Evolutionary conservation across 768 basidiomycete species (phyloP).

Genomic region (Russula brevipes): DNA sequence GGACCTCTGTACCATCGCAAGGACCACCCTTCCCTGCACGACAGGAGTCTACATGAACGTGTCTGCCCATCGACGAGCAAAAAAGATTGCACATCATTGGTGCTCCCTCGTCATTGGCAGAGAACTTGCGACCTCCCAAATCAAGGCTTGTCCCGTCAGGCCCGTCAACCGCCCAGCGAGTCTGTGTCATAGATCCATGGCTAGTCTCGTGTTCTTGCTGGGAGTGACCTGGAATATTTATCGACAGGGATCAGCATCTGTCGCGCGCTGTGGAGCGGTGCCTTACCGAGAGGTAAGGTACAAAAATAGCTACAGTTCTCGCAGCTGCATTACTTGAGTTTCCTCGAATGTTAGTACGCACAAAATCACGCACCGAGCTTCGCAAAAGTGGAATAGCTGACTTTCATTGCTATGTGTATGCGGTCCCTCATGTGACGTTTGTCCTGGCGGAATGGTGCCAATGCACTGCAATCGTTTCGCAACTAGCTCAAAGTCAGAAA

Average conservation of each 20-base stretch:
- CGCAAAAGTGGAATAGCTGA: slow-evolving; percentile 49
- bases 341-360: neutral
- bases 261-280: neutral
- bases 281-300: slow-evolving; percentile 48
- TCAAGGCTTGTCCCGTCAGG: slow-evolving; percentile 48
- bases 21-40: slow-evolving; percentile 34
- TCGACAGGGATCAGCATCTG: neutral
- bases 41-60: slow-evolving; percentile 54
- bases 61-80: slow-evolving; percentile 53
- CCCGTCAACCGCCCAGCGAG: slow-evolving; percentile 53
- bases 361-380: slow-evolving; percentile 36
- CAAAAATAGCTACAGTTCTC: slow-evolving; percentile 55
- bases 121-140: slow-evolving; percentile 52
- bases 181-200: slow-evolving; percentile 59
- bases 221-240: slow-evolving; percentile 41
- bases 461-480: slow-evolving; percentile 48
- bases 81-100: slow-evolving; percentile 60
- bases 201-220: slow-evolving; percentile 58
- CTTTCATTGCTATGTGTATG: slow-evolving; percentile 46
- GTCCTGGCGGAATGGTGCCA: slow-evolving; percentile 42
- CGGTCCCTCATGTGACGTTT: slow-evolving; percentile 39
- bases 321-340: slow-evolving; percentile 38
- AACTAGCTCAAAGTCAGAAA: slow-evolving; percentile 30
- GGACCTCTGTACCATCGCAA: slow-evolving; percentile 42
- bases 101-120: slow-evolving; percentile 49